Evolutionary conservation across 2,329 filamentous ascomycete genomes (phyloP).

Genomic region (Knoxdaviesia proteae): DNA sequence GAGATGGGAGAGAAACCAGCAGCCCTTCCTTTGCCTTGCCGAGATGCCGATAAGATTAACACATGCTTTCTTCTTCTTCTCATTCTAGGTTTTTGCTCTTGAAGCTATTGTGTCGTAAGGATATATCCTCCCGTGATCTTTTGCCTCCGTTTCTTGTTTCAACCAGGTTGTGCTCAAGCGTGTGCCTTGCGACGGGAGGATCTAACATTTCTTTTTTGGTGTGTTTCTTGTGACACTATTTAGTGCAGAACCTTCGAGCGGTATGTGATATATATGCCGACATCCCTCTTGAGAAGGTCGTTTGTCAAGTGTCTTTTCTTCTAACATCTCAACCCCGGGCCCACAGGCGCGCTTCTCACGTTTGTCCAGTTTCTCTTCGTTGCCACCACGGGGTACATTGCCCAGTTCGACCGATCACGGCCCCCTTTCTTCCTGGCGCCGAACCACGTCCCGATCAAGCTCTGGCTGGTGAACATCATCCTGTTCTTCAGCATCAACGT

Average conservation of each 20-base stretch:
- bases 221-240: neutral
- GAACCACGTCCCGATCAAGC: slow-evolving; percentile 61
- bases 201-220: neutral
- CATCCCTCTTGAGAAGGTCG: neutral
- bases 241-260: slow-evolving; percentile 67
- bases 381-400: slow-evolving; percentile 54
- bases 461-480: slow-evolving; percentile 74
- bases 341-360: slow-evolving; percentile 56
- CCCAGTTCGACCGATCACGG: slow-evolving; percentile 47
- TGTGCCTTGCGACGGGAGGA: no score
- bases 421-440: slow-evolving; percentile 53
- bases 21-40: no score
- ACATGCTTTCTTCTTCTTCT: slow-evolving; percentile 6
- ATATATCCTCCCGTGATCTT: neutral
- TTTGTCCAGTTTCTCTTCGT: slow-evolving; percentile 82
- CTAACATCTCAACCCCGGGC: slow-evolving; percentile 5
- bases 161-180: no score
- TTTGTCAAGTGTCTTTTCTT: neutral
- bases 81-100: slow-evolving; percentile 66
- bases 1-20: no score
- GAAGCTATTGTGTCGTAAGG: slow-evolving; percentile 86
- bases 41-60: neutral
- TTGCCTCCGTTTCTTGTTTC: no score
- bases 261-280: slow-evolving; percentile 21
- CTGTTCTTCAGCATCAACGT: slow-evolving; percentile 90